Evolutionary conservation across 2,329 filamentous ascomycete genomes (phyloP).

Genomic region (Verticillium nubilum): DNA sequence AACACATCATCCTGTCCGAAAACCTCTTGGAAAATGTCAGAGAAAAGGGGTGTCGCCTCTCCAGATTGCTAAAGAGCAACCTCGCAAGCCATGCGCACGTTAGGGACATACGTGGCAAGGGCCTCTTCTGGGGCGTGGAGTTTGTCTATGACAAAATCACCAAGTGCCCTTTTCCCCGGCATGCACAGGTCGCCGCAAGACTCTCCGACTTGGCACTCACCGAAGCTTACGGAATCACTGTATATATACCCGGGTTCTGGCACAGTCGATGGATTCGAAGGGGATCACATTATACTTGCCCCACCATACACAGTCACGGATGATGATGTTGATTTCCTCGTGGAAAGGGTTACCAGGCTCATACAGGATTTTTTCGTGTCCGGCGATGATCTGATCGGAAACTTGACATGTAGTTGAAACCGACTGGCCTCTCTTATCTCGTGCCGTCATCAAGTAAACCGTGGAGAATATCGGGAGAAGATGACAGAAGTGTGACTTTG

Average conservation of each 20-base stretch:
- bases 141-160: slow-evolving; percentile 33
- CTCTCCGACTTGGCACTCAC: slow-evolving; percentile 22
- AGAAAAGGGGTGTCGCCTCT: slow-evolving; percentile 23
- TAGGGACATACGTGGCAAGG: slow-evolving; percentile 32
- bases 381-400: neutral
- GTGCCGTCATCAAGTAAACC: no score
- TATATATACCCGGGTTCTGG: slow-evolving; percentile 57
- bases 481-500: no score
- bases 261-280: slow-evolving; percentile 51
- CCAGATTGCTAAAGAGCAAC: slow-evolving; percentile 5
- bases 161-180: slow-evolving; percentile 28
- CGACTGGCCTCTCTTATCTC: no score
- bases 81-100: slow-evolving; percentile 19
- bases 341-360: neutral
- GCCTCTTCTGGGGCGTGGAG: slow-evolving; percentile 42
- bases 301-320: slow-evolving; percentile 61
- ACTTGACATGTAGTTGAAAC: neutral
- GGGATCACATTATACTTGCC: slow-evolving; percentile 66
- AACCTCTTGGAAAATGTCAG: slow-evolving; percentile 24
- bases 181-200: slow-evolving; percentile 17
- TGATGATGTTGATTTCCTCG: slow-evolving; percentile 41
- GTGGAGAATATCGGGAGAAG: no score
- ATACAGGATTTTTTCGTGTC: slow-evolving; percentile 44
- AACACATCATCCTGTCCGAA: slow-evolving; percentile 27
- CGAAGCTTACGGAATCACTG: slow-evolving; percentile 13